These are phyloP conservation scores for Macadamia tetraphylla DNA, from an alignment of 164 flowering plant genomes.

Conservation along the genomic window DNA sequence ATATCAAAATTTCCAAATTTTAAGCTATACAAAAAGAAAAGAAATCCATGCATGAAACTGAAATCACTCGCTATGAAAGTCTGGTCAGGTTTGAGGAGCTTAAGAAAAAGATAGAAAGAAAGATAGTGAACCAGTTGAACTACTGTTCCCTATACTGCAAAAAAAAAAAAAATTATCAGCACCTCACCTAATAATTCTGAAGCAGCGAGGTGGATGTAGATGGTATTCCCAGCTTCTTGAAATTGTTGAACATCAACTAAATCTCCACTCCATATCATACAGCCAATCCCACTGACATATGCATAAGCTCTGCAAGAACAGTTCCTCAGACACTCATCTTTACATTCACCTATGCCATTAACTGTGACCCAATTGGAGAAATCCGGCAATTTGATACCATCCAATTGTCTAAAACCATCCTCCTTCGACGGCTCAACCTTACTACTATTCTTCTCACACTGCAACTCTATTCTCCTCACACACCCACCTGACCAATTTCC, in stretches of 20 bases:
- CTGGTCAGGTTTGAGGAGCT: no score
- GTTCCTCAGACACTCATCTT: constrained; percentile 7
- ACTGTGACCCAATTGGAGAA: neutral
- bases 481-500: constrained; percentile 18
- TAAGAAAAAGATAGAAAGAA: neutral
- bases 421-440: neutral
- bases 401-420: constrained; percentile 9
- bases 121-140: no score
- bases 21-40: no score
- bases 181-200: constrained; percentile 15
- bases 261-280: constrained; percentile 14
- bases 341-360: neutral
- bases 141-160: no score
- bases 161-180: no score
- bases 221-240: neutral
- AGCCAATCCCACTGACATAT: constrained; percentile 11
- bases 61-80: no score
- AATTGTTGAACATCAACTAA: constrained; percentile 13
- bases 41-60: no score
- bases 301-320: constrained; percentile 18
- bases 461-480: constrained; percentile 11
- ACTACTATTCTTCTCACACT: constrained; percentile 5
- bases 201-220: constrained; percentile 9
- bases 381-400: constrained; percentile 11
- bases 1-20: no score